Base-by-base conservation (phyloP, 768 basidiomycete species). In the Cystofilobasidium bisporidii region DNA sequence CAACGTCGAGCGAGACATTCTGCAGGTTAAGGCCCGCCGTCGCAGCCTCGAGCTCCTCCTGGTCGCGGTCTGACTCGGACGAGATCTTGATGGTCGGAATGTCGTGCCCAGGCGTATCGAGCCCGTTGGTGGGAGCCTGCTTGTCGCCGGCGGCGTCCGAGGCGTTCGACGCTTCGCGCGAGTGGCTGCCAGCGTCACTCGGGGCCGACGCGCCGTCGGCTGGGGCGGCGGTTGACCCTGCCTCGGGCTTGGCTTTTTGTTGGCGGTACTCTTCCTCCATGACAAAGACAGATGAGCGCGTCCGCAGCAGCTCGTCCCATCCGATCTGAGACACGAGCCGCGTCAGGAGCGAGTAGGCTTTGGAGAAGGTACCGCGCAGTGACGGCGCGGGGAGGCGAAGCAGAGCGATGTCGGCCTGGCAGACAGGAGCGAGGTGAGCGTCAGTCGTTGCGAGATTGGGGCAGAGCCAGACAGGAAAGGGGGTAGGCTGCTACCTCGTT, bases 191-290 rank as follows among this genome's bases (percentile, higher is more conserved):
- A n/a, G 75, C 79, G 30, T 67, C 57, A 18, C 69, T 36, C n/a
- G n/a, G n/a, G n/a, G n/a, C n/a, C n/a, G n/a, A n/a, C 17, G 47
- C 45, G 24, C 61, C 61, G 15, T 8, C 18, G 26, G 30, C 15
- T 33, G 65, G 71, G 45, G 78, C 76, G n/a, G 87, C 80, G 33
- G 92, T 89, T 41, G 40, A 9, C 10, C 40, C 17, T 2, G 76
- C 79, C 8, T 88, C 67, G 3, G 67, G 67, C 53, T 68, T 84
- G 2, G 88, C 86, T 75, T 97, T 97, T 79, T 97, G 94, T 85
- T 89, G 88, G 43, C 96, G 83, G 76, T 99, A 99, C 76, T 99
- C 96, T 76, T 99, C 94, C 76, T 98, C 96, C 96, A 99, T 99
- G 47, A 99, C 96, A 77, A 99, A 98, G 18, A 99, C 96, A 43